Conservation (phyloP, 2,329 filamentous ascomycete genomes). For the Aureobasidium sp. region DNA sequence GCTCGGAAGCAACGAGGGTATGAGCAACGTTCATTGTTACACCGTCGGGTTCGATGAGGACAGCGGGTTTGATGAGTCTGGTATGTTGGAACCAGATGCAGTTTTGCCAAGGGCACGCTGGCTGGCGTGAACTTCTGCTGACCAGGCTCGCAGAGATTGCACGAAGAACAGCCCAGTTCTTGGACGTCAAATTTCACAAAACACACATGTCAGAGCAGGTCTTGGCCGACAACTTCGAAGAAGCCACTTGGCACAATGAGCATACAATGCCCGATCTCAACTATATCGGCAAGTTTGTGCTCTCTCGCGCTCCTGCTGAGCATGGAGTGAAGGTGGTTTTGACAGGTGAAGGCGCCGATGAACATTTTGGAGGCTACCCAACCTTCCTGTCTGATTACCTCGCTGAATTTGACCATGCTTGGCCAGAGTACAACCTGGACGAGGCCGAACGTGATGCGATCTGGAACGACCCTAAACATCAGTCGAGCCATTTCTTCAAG, state of each 20-base stretch:
- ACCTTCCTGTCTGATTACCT: constrained; percentile 40
- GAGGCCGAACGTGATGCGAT: constrained; percentile 19
- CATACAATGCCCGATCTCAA: constrained; percentile 42
- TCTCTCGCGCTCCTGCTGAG: constrained; percentile 35
- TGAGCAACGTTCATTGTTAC: constrained; percentile 38
- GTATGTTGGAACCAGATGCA: background rate
- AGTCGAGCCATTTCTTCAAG: background rate
- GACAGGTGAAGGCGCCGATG: constrained; percentile 38
- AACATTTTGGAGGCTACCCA: constrained; percentile 46
- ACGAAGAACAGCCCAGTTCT: constrained; percentile 38
- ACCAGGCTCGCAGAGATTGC: constrained; percentile 15
- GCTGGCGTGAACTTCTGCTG: background rate
- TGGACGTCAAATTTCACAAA: constrained; percentile 37
- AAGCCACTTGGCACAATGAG: constrained; percentile 38
- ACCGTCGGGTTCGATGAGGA: constrained; percentile 43
- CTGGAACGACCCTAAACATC: constrained; percentile 17
- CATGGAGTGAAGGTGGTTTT: constrained; percentile 46
- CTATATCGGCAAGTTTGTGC: constrained; percentile 41
- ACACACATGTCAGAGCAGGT: constrained; percentile 36
- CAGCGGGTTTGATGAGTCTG: background rate
- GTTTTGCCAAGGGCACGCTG: background rate
- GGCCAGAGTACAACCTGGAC: constrained; percentile 19
- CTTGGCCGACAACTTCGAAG: constrained; percentile 35
- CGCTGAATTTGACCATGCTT: constrained; percentile 37
- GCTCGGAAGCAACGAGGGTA: constrained; percentile 36